These are phyloP conservation scores for Metschnikowia henanensis DNA, from an alignment of 805 yeast genomes.

Conservation along the genomic window DNA sequence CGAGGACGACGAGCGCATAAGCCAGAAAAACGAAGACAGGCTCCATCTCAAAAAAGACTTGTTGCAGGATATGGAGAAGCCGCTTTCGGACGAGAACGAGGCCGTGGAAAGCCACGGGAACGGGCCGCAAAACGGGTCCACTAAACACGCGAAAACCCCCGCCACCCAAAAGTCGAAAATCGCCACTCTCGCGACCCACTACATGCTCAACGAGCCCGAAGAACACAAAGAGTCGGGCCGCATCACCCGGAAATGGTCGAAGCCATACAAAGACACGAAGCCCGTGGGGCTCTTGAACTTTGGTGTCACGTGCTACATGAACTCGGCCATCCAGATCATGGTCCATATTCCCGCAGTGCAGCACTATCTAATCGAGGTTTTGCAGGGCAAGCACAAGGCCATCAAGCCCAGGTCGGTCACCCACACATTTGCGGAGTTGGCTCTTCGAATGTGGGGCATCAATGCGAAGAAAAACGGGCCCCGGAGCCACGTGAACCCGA, in stretches of 20 bases:
- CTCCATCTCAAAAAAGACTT: conserved; percentile 19
- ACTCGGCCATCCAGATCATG: conserved; percentile 90
- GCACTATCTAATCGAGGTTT: conserved; percentile 73
- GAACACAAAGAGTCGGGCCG: conserved; percentile 65
- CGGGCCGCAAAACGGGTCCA: not conserved
- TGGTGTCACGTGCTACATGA: conserved; percentile 97
- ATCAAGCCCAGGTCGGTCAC: conserved; percentile 61
- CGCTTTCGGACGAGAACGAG: conserved; percentile 14
- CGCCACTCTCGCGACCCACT: conserved; percentile 34
- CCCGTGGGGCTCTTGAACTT: conserved; percentile 79
- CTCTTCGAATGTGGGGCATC: conserved; percentile 67
- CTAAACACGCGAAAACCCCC: not conserved
- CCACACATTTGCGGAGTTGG: conserved; percentile 64
- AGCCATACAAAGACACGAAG: conserved; percentile 47
- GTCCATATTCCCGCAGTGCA: conserved; percentile 89
- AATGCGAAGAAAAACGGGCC: conserved; percentile 31
- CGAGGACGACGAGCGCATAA: conserved; percentile 13
- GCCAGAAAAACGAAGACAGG: conserved; percentile 8
- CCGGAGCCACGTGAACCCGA: conserved; percentile 65
- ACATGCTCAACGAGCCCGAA: conserved; percentile 54
- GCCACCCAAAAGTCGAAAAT: not conserved
- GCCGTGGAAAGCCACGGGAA: not conserved
- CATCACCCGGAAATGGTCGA: conserved; percentile 71
- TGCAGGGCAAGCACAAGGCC: conserved; percentile 47
- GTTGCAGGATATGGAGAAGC: conserved; percentile 14